phyloP scores from a whole-genome alignment of 805 yeast species.

The Wickerhamomyces canadensis region DNA sequence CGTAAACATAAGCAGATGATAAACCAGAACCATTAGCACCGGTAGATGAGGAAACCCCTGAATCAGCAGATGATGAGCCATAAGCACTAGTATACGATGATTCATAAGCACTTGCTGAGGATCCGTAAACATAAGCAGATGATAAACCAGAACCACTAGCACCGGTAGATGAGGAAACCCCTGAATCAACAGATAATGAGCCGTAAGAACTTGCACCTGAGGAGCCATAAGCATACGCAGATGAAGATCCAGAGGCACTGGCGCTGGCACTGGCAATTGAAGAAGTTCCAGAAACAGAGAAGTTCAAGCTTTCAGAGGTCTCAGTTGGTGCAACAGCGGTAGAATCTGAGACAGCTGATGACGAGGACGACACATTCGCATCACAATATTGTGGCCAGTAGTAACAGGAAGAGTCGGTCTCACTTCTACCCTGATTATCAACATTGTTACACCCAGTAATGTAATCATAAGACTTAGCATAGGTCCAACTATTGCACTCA shows the following conservation, averaged over 20 bases:
- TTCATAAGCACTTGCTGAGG: slow-evolving; percentile 1
- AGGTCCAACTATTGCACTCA: slow-evolving; percentile 17
- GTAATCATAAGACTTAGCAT: slow-evolving; percentile 18
- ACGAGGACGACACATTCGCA: slow-evolving; percentile 1
- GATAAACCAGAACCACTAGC: not conserved
- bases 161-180: not conserved
- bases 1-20: not conserved
- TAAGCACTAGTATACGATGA: not conserved
- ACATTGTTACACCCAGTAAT: slow-evolving; percentile 17
- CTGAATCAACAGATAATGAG: slow-evolving; percentile 1
- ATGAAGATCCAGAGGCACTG: slow-evolving; percentile 2
- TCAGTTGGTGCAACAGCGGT: not conserved
- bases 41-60: not conserved
- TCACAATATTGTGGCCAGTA: slow-evolving; percentile 21
- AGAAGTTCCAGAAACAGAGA: not conserved
- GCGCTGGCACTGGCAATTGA: not conserved
- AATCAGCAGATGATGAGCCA: not conserved
- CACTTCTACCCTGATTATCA: slow-evolving; percentile 17
- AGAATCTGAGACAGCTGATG: no score
- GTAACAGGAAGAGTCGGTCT: slow-evolving; percentile 17
- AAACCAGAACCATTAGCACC: not conserved
- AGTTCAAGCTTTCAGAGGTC: slow-evolving; percentile 1
- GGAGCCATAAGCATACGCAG: slow-evolving; percentile 4
- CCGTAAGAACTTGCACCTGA: slow-evolving; percentile 10
- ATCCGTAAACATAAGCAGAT: not conserved